phyloP scores from a whole-genome alignment of 805 yeast species.

The Pichia cabralensis region DNA sequence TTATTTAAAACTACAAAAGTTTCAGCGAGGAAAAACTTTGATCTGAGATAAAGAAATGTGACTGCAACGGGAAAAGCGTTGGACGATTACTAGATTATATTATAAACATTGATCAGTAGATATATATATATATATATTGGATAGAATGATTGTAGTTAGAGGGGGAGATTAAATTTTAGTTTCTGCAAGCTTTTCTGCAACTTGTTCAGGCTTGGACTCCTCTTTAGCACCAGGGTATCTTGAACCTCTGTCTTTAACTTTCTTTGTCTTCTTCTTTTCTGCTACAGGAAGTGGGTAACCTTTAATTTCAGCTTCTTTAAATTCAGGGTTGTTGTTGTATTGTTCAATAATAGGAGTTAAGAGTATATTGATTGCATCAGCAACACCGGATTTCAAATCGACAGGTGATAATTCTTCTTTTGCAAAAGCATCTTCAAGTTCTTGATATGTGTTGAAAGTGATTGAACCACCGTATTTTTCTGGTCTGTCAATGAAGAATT shows the following conservation, averaged over 20 bases:
- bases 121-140: too few relatives aligned
- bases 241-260: conserved; percentile 82
- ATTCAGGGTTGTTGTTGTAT: conserved; percentile 51
- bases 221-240: conserved; percentile 66
- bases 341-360: conserved; percentile 79
- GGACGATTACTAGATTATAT: too few relatives aligned
- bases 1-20: too few relatives aligned
- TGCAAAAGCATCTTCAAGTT: conserved; percentile 62
- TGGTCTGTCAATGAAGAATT: conserved; percentile 77
- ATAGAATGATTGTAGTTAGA: background rate
- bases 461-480: conserved; percentile 96
- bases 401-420: conserved; percentile 77
- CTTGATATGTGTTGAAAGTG: conserved; percentile 55
- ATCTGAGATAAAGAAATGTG: too few relatives aligned
- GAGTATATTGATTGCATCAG: conserved; percentile 71
- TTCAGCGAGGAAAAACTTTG: too few relatives aligned
- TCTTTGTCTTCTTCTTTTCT: conserved; percentile 54
- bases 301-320: conserved; percentile 58
- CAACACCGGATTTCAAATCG: conserved; percentile 86
- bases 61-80: too few relatives aligned
- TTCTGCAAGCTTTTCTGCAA: conserved; percentile 30
- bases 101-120: too few relatives aligned
- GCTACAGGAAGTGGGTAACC: conserved; percentile 77
- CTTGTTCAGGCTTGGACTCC: conserved; percentile 22
- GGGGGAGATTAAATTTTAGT: conserved; percentile 24